Evolutionary conservation across 1,139 yeast species (phyloP), one percentile per base, ranked within the genome.

Genomic region (Taphrina communis): DNA sequence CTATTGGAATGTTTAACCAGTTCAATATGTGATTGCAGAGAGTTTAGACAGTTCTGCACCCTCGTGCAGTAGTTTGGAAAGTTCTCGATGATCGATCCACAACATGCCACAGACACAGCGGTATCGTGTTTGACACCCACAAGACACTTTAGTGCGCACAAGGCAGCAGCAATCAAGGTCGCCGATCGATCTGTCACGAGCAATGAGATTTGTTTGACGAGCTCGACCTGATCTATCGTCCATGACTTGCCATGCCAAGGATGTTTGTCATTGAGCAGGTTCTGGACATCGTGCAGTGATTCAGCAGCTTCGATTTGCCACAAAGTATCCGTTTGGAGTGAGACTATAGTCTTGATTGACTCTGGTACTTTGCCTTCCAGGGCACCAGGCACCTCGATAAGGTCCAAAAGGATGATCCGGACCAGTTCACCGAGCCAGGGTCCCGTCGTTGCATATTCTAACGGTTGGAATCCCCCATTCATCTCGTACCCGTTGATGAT

Each of bases 341-440:
- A 74, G 68, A 74, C 73, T 55, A 73, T 74, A 42, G 8, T 51
- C 31, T 73, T 73, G 31, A 77, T 70, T 1, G 75, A 75, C 48
- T 62, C 52, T 19, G 78, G 78, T 52, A 74, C 58, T 4, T 73
- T 62, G 76, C 96, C 85, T 76, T 88, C 92, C 66, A 82, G 84
- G 38, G 75, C 74, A 9, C 85, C 83, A 19, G 92, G 85, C 73
- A 4, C 1, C 11, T 21, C 36, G 2, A 50, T 50, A 35, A 50
- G 36, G 36, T 50, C 53, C 4, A 88, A 81, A 66, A 91, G 77
- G 11, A 87, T 82, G 62, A 87, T 86, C 75, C 97, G 83, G 70
- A 89, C 82, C 65, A 92, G 82, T 78, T 91, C 97, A 69, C 97
- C 97, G 75, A 91, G 80, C 75, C 89, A 91, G 88, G 91, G 86